These are phyloP conservation scores for Fusarium succisae DNA, from an alignment of 2,329 filamentous ascomycete genomes.

Conservation along the genomic window DNA sequence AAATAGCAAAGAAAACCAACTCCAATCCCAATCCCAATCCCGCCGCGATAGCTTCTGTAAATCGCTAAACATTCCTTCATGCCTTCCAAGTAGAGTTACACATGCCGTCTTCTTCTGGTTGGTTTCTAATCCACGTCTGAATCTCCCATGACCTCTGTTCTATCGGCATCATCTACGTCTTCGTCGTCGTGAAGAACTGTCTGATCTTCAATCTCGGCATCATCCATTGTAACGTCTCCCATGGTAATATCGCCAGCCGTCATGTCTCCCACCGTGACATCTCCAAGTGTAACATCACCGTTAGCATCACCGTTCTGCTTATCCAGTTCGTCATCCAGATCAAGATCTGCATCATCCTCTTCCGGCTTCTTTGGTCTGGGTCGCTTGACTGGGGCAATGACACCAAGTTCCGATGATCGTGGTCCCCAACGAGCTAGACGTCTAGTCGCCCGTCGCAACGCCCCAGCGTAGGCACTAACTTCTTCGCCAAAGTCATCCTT, in stretches of 20 bases:
- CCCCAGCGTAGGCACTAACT: slow-evolving; percentile 70
- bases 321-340: slow-evolving; percentile 42
- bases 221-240: slow-evolving; percentile 59
- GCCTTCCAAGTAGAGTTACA: slow-evolving; percentile 20
- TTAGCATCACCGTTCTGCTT: slow-evolving; percentile 34
- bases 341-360: slow-evolving; percentile 39
- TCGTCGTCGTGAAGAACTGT: slow-evolving; percentile 53
- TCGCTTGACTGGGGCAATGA: slow-evolving; percentile 59
- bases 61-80: slow-evolving; percentile 27
- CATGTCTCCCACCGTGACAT: slow-evolving; percentile 46
- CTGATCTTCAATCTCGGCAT: slow-evolving; percentile 62
- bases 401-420: slow-evolving; percentile 55
- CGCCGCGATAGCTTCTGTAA: slow-evolving; percentile 12
- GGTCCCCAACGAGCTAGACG: slow-evolving; percentile 76
- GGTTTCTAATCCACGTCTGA: slow-evolving; percentile 46
- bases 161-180: slow-evolving; percentile 56
- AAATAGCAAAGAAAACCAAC: slow-evolving; percentile 19
- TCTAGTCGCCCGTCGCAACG: slow-evolving; percentile 70
- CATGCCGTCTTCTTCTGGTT: neutral
- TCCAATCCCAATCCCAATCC: slow-evolving; percentile 24
- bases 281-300: slow-evolving; percentile 56
- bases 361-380: slow-evolving; percentile 43
- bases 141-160: slow-evolving; percentile 51
- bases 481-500: slow-evolving; percentile 82
- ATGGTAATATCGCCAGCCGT: slow-evolving; percentile 40